These are phyloP conservation scores for Tremella fuciformis DNA, from an alignment of 768 basidiomycete species.

Conservation along the genomic window DNA sequence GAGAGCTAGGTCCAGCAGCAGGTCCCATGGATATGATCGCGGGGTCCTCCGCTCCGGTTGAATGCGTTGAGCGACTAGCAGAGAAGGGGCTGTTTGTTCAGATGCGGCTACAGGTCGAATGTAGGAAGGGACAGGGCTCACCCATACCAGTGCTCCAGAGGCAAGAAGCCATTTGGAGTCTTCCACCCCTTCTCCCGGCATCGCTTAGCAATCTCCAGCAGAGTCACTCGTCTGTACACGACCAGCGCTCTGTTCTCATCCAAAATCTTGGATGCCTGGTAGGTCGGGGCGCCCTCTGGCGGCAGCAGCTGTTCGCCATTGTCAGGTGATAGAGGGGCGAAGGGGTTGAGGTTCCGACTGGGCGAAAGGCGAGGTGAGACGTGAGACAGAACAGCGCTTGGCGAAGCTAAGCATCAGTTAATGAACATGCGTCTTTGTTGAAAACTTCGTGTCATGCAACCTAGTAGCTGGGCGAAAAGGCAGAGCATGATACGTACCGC, in stretches of 20 bases:
- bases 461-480: too few species aligned
- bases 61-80: conserved; percentile 1
- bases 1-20: conserved; percentile 9
- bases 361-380: background rate
- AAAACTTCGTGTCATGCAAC: too few species aligned
- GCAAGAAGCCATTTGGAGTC: conserved; percentile 15
- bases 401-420: background rate
- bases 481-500: too few species aligned
- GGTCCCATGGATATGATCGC: conserved; percentile 38
- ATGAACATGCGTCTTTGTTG: too few species aligned
- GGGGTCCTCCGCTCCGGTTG: conserved; percentile 28
- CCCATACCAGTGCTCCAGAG: conserved; percentile 39
- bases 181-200: conserved; percentile 18
- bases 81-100: conserved; percentile 1
- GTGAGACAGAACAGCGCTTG: background rate
- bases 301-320: conserved; percentile 9
- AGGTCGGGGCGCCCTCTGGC: background rate
- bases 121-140: conserved; percentile 14
- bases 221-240: conserved; percentile 1
- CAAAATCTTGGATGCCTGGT: background rate
- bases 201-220: conserved; percentile 26
- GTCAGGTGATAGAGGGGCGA: conserved; percentile 31
- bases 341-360: conserved; percentile 24
- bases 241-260: conserved; percentile 11
- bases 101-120: background rate